phyloP scores from a whole-genome alignment of 352 stramenopile genomes.

The Phytophthora nicotianae region DNA sequence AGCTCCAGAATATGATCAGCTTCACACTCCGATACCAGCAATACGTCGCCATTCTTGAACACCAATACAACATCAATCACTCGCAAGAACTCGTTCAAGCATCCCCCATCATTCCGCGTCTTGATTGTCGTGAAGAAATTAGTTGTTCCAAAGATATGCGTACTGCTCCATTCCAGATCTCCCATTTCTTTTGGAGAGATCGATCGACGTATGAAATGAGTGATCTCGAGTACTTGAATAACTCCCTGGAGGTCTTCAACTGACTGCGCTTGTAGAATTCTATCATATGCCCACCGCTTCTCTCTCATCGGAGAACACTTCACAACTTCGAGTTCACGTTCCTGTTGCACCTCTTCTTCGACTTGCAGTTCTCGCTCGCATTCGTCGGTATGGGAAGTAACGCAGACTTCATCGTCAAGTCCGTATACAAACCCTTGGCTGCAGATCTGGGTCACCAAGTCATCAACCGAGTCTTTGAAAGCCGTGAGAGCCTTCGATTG shows the following conservation, averaged over 20 bases:
- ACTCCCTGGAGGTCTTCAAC: slow-evolving; percentile 13
- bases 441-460: slow-evolving; percentile 30
- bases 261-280: slow-evolving; percentile 20
- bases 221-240: slow-evolving; percentile 8
- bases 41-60: slow-evolving; percentile 43
- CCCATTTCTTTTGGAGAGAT: slow-evolving; percentile 16
- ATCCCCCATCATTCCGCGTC: neutral
- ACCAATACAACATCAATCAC: slow-evolving; percentile 46
- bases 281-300: slow-evolving; percentile 10
- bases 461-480: slow-evolving; percentile 30
- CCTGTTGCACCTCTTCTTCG: slow-evolving; percentile 49
- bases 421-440: slow-evolving; percentile 27
- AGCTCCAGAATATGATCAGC: slow-evolving; percentile 44
- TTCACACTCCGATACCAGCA: slow-evolving; percentile 50
- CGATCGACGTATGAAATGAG: slow-evolving; percentile 13
- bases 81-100: slow-evolving; percentile 34
- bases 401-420: slow-evolving; percentile 47
- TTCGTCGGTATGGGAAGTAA: slow-evolving; percentile 49
- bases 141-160: slow-evolving; percentile 39
- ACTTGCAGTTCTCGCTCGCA: slow-evolving; percentile 68
- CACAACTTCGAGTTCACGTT: slow-evolving; percentile 25
- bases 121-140: slow-evolving; percentile 55
- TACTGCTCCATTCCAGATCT: slow-evolving; percentile 31
- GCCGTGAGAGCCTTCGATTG: slow-evolving; percentile 11
- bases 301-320: slow-evolving; percentile 28